Evolutionary conservation across 257 asterid genomes (phyloP), one percentile per base, ranked within the genome.

Genomic region (Solanum sitiens): DNA sequence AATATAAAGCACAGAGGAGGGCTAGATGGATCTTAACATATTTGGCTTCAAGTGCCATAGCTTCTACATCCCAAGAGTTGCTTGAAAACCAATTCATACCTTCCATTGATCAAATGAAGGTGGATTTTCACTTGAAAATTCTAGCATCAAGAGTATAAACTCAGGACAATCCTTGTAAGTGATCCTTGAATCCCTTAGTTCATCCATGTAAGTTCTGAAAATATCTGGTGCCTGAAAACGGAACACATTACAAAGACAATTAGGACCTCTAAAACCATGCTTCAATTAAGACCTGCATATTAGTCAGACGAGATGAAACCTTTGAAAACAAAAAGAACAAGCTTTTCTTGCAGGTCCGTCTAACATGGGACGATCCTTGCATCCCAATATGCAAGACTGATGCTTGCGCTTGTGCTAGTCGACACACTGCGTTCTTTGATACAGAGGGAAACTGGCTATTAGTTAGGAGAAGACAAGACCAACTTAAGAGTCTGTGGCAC

Each of bases 391-490:
- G 94, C 89, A 97, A 94, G 37, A 91, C 86, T 59, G 94, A 92
- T 88, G 98, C 94, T 93, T 97, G 99, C 27, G 92, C 94, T 91
- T 94, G 98, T 76, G 95, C 94, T 86, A 97, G 91, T 93, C 95
- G 95, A 88, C 89, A 90, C 83, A 97, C 86, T 85, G 99, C 98
- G 67, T 92, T 97, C 93, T 93, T 97, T 53, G 98, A 95, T 89
- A 94, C 88, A 44, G 87, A 88, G 61, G 94, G 89, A 91, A 97
- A 97, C 86, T 94, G 94, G 91, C 98, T 94, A 80, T 95, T 90
- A 86, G 91, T 92, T 77, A 95, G 88, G 77, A 97, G 97, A 88
- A 94, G 90, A 89, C 95, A 95, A 56, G 99, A 95, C 99, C 99
- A 97, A 89, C 91, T 93, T 40, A 95, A 92, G 85, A 95, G 96